Conservation (phyloP, 768 basidiomycete species). For the Boletus vermiculosoides region DNA sequence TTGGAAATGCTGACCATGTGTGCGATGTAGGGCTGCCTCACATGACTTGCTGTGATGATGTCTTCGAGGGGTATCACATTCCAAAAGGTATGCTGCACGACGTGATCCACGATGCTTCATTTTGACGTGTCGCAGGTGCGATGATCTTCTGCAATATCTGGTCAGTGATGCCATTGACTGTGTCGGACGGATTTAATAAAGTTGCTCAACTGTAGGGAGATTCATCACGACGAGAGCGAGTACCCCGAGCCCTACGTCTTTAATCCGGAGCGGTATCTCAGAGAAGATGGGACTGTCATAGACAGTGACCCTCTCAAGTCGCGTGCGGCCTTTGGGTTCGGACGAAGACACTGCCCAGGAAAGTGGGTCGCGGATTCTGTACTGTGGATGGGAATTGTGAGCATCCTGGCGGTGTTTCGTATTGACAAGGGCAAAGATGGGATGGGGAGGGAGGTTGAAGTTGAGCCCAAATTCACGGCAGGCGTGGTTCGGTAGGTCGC, state of each 20-base stretch:
- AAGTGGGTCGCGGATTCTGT: conserved; percentile 33
- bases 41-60: conserved; percentile 38
- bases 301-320: conserved; percentile 27
- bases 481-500: conserved; percentile 34
- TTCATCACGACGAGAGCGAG: conserved; percentile 32
- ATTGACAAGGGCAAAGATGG: conserved; percentile 24
- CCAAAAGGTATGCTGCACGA: conserved; percentile 32
- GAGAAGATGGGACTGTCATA: conserved; percentile 21
- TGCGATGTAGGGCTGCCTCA: conserved; percentile 27
- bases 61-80: conserved; percentile 42
- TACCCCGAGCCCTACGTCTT: conserved; percentile 27
- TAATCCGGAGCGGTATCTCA: conserved; percentile 27
- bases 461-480: conserved; percentile 30
- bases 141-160: conserved; percentile 32
- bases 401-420: conserved; percentile 26
- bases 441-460: conserved; percentile 24
- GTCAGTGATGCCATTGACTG: conserved; percentile 13
- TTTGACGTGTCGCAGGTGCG: conserved; percentile 18
- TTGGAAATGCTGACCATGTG: conserved; percentile 6
- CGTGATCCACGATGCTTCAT: not conserved
- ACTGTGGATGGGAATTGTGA: conserved; percentile 32
- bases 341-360: conserved; percentile 32
- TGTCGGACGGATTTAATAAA: not conserved
- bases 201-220: conserved; percentile 19
- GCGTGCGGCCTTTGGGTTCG: conserved; percentile 32